These are phyloP conservation scores for Cornus kousa DNA, from an alignment of 148 eudicot genomes.

Conservation along the genomic window DNA sequence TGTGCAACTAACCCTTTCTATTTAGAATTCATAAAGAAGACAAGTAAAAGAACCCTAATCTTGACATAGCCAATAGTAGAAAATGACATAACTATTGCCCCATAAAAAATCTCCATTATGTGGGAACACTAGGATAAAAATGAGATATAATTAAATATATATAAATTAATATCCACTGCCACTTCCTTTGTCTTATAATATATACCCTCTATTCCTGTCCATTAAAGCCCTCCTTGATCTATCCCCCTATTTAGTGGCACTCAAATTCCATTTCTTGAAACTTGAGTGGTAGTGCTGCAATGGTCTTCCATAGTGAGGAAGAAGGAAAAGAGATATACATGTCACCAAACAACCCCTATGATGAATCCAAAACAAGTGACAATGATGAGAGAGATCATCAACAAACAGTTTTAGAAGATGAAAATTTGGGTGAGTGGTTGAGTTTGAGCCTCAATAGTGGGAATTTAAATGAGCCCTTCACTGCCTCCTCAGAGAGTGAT, in stretches of 20 bases:
- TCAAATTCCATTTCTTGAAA: not conserved
- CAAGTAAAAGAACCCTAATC: not conserved
- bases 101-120: not conserved
- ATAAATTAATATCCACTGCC: not conserved
- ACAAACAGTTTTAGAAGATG: not conserved
- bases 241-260: not conserved
- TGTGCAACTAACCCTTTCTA: not conserved
- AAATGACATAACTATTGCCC: not conserved
- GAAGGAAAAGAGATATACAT: not conserved
- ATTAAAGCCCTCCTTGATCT: not conserved
- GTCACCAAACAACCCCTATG: not conserved
- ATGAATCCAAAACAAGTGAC: not conserved
- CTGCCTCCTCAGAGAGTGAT: not conserved
- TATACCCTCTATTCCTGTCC: not conserved
- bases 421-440: constrained; percentile 1
- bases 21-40: not conserved
- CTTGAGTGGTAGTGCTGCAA: not conserved
- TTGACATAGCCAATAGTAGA: not conserved
- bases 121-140: not conserved
- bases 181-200: not conserved
- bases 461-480: too few relatives aligned
- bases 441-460: not conserved
- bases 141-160: too few relatives aligned
- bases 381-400: not conserved
- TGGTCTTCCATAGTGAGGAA: not conserved